Evolutionary conservation across 192 early-diverging fungal genomes (phyloP), one percentile per base, ranked within the genome.

Genomic region (Lobosporangium transversale): DNA sequence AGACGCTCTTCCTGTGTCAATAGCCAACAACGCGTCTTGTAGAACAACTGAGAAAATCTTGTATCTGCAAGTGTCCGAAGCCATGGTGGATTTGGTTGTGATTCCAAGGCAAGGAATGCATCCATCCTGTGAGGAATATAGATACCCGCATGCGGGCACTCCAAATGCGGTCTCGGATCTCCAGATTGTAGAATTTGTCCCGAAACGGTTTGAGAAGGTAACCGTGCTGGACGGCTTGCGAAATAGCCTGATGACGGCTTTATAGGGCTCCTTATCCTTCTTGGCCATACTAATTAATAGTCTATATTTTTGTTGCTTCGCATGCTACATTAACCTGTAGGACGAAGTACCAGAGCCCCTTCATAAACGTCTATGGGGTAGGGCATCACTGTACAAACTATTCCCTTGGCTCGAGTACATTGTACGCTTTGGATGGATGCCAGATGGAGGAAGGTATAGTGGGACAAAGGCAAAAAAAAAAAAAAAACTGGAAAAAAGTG

Each of bases 381-480:
- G 55, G 14, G 40, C 58, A 6, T 59, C 59, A 8, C 55, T 89
- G 12, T 63, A 84, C 52, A 67, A 66, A 23, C 44, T 80, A 11
- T 91, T 88, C 50, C 89, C 90, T 10, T 91, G 90, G 90, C 60
- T 80, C 27, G 90, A 91, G 48, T 91, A 91, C 74, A 87, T 90
- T 55, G 83, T 85, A 11, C 67, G 90, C 18, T 84, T 86, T 53
- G 89, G 88, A 0, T 91, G 90, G 90, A 31, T 84, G 21, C 85
- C 87, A n/a, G 75, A 84, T 42, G 84, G 80, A 0, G 32, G 86
- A 49, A 81, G 83, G 87, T 88, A 79, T 17, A 12, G 21, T 42
- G 9, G 40, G 17, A 42, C 10, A 17, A 17, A 17, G 40, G 40
- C n/a, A n/a, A n/a, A n/a, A n/a, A n/a, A n/a, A n/a, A n/a, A n/a